Evolutionary conservation across 2,329 filamentous ascomycete genomes (phyloP).

Genomic region (Botrytis pseudocinerea): DNA sequence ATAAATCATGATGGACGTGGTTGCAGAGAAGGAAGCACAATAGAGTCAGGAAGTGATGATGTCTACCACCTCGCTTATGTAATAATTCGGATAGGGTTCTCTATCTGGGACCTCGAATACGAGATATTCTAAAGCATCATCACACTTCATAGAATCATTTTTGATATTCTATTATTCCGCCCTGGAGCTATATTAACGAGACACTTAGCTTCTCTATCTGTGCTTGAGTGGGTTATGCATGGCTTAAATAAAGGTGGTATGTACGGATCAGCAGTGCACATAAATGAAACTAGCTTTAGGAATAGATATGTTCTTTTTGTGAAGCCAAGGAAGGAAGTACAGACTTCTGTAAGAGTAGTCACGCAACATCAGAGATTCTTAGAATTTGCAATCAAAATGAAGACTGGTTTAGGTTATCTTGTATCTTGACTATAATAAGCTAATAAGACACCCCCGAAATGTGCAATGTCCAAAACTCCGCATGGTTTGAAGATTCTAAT

Average conservation of each 20-base stretch:
- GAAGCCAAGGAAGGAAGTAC: not conserved
- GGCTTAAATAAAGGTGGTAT: not conserved
- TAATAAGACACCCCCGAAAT: not conserved
- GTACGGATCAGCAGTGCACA: not conserved
- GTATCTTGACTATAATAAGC: not conserved
- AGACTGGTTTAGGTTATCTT: not conserved
- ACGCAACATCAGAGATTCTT: not conserved
- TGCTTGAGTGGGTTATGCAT: not conserved
- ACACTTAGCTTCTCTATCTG: not conserved
- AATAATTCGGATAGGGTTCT: not conserved
- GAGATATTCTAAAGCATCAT: not conserved
- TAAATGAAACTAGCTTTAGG: not conserved
- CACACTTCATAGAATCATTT: not conserved
- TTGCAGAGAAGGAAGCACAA: constrained; percentile 27
- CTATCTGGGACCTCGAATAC: not conserved
- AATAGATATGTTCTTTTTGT: not conserved
- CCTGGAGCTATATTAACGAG: not conserved
- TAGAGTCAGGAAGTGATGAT: constrained; percentile 6
- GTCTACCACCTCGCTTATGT: constrained; percentile 10
- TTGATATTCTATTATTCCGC: not conserved
- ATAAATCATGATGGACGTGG: constrained; percentile 37
- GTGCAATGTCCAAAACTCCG: not conserved
- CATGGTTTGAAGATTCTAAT: not conserved
- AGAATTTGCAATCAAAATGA: not conserved
- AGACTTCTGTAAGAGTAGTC: not conserved